A percentile compares a stretch with the other conserved stretches of the same genome.
phyloP scores from a whole-genome alignment of 768 basidiomycete species.

The Zangia roseola region DNA sequence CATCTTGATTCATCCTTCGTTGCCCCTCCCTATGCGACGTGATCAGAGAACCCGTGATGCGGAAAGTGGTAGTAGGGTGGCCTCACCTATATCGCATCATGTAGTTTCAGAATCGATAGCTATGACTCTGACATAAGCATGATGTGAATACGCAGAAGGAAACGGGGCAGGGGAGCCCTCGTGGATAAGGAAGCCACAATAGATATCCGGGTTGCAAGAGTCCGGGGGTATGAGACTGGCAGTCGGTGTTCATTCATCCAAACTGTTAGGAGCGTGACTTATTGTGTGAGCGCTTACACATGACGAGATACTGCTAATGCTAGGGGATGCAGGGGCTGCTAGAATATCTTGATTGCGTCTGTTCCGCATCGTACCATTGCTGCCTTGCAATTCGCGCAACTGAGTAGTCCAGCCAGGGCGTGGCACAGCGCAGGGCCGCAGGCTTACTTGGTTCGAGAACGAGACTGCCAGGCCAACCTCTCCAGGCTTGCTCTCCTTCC shows the following conservation, averaged over 20 bases:
- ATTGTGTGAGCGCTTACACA: slow-evolving; percentile 26
- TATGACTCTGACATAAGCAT: background rate
- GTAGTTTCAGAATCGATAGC: slow-evolving; percentile 20
- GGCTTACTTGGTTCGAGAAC: slow-evolving; percentile 28
- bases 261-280: slow-evolving; percentile 21
- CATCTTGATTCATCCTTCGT: slow-evolving; percentile 31
- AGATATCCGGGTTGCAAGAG: slow-evolving; percentile 26
- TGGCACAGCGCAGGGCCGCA: slow-evolving; percentile 39
- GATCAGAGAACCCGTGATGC: slow-evolving; percentile 6
- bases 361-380: slow-evolving; percentile 15
- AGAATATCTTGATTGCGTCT: slow-evolving; percentile 27
- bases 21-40: slow-evolving; percentile 15
- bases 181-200: slow-evolving; percentile 25
- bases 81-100: background rate
- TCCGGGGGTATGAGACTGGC: background rate
- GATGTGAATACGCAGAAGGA: slow-evolving; percentile 25
- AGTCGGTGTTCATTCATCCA: slow-evolving; percentile 19
- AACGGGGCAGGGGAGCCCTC: slow-evolving; percentile 29
- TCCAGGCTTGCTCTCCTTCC: slow-evolving; percentile 33
- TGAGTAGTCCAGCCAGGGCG: slow-evolving; percentile 37
- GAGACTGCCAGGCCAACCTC: slow-evolving; percentile 38
- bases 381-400: slow-evolving; percentile 15
- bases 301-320: no score
- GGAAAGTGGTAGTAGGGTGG: slow-evolving; percentile 11
- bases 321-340: slow-evolving; percentile 19